Evolutionary conservation across 2,329 filamentous ascomycete species (phyloP), one percentile per base, ranked within the genome.

Genomic region (Aureobasidium sp.): DNA sequence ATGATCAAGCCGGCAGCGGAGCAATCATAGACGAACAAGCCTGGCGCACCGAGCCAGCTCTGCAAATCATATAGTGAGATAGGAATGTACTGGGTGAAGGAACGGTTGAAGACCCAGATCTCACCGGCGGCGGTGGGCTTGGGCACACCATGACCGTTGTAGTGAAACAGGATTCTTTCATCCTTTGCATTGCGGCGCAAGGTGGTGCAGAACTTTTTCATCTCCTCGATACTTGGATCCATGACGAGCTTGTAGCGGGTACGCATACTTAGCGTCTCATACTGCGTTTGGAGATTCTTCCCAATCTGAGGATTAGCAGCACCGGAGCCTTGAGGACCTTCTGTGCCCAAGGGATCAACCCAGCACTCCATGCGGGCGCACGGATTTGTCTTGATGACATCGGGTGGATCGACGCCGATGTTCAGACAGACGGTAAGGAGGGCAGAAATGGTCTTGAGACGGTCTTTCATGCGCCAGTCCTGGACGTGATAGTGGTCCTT

Each of bases 51-150:
- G 6, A 98, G 81, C 93, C 93, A 98, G 55, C 88, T 85, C 69
- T 97, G 91, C 39, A 98, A 73, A 66, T 98, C 93, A 64, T 95
- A 96, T 7, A 98, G 74, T 1, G 91, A 95, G 38, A 98, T 88
- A 0, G 93, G 93, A 37, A 98, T 98, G 66, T 98, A 98, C 70
- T 98, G 93, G 0, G 93, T 98, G 67, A 96, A 98, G 61, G 89
- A 97, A 62, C 93, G 91, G 71, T 98, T 98, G 70, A 98, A 98
- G 4, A 97, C 94, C 93, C 93, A 98, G 17, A 98, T 95, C 69
- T 98, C 93, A 12, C 93, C 93, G 4, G 91, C 96, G 3, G 87
- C 83, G 0, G 93, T 98, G 3, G 93, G 93, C 64, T 96, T 89
- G 1, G 93, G 93, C 10, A 98, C 93, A 41, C 93, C 93, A 68